Evolutionary conservation across 2,329 filamentous ascomycete species (phyloP).

Genomic region (Fusarium sulawesiense): DNA sequence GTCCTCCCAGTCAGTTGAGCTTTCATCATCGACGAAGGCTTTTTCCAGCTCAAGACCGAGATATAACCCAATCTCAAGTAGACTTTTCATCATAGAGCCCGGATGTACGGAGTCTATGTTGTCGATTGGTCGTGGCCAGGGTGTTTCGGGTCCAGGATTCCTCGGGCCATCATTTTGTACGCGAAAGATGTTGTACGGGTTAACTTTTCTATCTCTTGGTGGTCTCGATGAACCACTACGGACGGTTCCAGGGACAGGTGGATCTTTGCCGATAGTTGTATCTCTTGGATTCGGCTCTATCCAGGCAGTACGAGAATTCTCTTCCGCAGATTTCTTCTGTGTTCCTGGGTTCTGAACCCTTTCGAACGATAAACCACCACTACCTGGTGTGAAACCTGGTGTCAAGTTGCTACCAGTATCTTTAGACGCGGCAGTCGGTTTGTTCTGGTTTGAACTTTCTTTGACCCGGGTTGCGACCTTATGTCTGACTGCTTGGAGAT

Average conservation of each 20-base stretch:
- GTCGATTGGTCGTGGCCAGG: not conserved
- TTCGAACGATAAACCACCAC: slow-evolving; percentile 16
- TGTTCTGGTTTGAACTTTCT: not conserved
- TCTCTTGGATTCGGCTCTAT: no score
- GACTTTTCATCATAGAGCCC: slow-evolving; percentile 2
- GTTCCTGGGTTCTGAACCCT: not conserved
- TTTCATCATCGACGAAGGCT: not conserved
- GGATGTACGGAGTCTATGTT: not conserved
- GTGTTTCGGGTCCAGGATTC: not conserved
- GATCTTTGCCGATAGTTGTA: not conserved
- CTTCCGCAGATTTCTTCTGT: not conserved
- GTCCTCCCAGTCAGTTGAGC: not conserved
- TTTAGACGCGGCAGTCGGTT: not conserved
- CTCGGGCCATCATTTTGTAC: not conserved
- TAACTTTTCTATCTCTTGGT: not conserved
- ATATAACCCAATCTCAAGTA: not conserved
- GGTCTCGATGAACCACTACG: not conserved
- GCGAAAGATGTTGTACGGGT: not conserved
- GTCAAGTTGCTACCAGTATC: not conserved
- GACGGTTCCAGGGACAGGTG: not conserved
- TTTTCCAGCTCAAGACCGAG: slow-evolving; percentile 10
- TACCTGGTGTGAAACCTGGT: not conserved
- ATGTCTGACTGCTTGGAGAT: not conserved
- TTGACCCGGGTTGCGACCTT: not conserved
- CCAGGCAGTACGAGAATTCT: not conserved